These are phyloP conservation scores for Austroboletus eburneus DNA, from an alignment of 768 basidiomycete species.

Conservation along the genomic window DNA sequence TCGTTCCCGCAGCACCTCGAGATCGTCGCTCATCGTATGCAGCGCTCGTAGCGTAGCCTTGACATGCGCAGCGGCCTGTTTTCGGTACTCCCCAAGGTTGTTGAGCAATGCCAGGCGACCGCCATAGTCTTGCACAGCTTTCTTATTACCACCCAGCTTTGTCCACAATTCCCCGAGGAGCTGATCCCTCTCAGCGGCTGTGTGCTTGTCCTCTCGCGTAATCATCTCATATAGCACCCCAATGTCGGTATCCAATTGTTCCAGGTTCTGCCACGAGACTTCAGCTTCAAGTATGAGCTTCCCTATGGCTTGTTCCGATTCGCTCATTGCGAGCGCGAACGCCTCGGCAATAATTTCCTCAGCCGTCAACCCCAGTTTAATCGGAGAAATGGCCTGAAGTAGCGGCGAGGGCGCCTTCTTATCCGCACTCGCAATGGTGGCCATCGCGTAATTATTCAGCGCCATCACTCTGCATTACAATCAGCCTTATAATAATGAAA, in stretches of 20 bases:
- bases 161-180: constrained; percentile 71
- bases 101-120: constrained; percentile 50
- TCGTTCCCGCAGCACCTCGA: constrained; percentile 72
- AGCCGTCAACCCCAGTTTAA: constrained; percentile 32
- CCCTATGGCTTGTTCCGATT: constrained; percentile 47
- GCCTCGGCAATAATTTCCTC: constrained; percentile 47
- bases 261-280: constrained; percentile 48
- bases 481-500: not conserved
- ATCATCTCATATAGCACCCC: constrained; percentile 53
- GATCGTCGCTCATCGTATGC: constrained; percentile 61
- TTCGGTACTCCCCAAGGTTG: constrained; percentile 53
- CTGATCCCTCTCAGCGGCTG: constrained; percentile 44
- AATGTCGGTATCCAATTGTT: constrained; percentile 60
- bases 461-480: constrained; percentile 55
- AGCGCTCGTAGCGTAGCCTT: constrained; percentile 58
- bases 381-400: constrained; percentile 38
- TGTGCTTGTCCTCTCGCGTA: constrained; percentile 49
- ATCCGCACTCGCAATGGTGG: constrained; percentile 43
- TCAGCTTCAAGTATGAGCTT: constrained; percentile 69
- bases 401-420: constrained; percentile 25
- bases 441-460: constrained; percentile 67
- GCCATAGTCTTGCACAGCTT: constrained; percentile 45
- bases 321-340: constrained; percentile 61
- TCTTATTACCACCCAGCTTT: constrained; percentile 56
- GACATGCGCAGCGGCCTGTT: constrained; percentile 63